Evolutionary conservation across 495 filamentous ascomycete species (phyloP).

Genomic region (Hamigera avellanea): DNA sequence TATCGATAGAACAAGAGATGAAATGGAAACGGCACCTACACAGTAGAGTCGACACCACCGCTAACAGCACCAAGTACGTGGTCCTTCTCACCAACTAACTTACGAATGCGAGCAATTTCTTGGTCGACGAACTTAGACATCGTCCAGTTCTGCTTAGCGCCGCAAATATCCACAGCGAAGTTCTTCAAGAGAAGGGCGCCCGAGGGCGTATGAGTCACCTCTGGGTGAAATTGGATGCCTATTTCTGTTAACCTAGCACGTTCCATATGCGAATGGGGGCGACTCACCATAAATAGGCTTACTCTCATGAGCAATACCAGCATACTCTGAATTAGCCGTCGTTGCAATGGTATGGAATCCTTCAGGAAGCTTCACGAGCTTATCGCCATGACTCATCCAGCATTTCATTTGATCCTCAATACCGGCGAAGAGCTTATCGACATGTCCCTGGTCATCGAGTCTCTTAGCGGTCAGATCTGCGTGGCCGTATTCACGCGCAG

Average conservation of each 20-base stretch:
- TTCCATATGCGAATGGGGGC: not conserved
- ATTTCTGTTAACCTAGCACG: constrained; percentile 6
- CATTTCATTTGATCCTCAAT: constrained; percentile 55
- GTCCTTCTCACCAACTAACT: constrained; percentile 63
- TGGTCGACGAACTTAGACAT: constrained; percentile 72
- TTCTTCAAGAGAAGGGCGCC: constrained; percentile 61
- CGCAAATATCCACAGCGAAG: constrained; percentile 73
- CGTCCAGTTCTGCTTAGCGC: constrained; percentile 61
- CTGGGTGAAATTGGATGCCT: constrained; percentile 82
- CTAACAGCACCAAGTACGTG: constrained; percentile 80
- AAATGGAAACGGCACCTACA: constrained; percentile 4
- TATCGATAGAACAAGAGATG: not conserved
- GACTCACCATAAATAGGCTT: constrained; percentile 42
- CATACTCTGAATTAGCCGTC: constrained; percentile 64
- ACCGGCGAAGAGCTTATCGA: constrained; percentile 61
- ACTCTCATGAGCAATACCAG: constrained; percentile 64
- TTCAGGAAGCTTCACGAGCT: constrained; percentile 59
- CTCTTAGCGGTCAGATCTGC: constrained; percentile 42
- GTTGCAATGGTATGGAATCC: constrained; percentile 62
- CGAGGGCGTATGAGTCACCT: constrained; percentile 58
- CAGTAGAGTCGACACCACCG: constrained; percentile 89
- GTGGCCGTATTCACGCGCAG: constrained; percentile 61
- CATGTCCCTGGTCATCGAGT: constrained; percentile 36
- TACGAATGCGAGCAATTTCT: constrained; percentile 64
- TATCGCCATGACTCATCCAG: constrained; percentile 86